Base-by-base conservation (phyloP, 192 early-diverging fungal species). In the Mortierella claussenii region DNA sequence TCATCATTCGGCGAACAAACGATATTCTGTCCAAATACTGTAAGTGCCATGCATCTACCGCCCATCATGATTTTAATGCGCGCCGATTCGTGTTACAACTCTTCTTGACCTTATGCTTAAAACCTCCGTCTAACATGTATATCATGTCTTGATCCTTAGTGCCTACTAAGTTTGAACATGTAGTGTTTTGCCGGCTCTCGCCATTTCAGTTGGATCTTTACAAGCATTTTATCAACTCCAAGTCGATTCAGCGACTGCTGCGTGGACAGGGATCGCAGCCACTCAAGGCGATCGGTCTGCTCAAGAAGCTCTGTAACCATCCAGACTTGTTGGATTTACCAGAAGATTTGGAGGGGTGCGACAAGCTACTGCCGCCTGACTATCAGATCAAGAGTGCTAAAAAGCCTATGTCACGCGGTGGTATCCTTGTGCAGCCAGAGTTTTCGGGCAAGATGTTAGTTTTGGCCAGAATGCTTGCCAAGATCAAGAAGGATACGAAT, bases 231-330 rank as follows among this genome's bases (percentile, higher is more conserved):
- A 79, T 92, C 21, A 78, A 79, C 18, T 89, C 91, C 2, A 81
- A 87, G 12, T 91, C 86, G 68, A 92, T 89, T 68, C 93, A 83
- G 84, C 83, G 67, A 65, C 88, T 89, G 53, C 82, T 89, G 4
- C 86, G 87, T 42, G 92, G 91, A 24, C 85, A 85, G 33, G 93
- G 90, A 43, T 90, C 89, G 24, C 92, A 95, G 68, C 92, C 97
- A 17, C 81, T 99, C 45, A 82, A 86, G 78, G 94, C 95, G 0
- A 97, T 99, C 49, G 96, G 89, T 15, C 82, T 92, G 17, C 81
- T 99, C 51, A 97, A 98, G 79, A 99, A 99, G 56, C 80, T 99
- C 3, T 96, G 95, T 81, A 99, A 99, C 67, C 98, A 99, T 69
- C 97, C 98, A 0, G 86, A 92, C n/a, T 76, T 98, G 26, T 73